Base-by-base conservation (phyloP, 108 stramenopile species). In the Ochromonas danica region DNA sequence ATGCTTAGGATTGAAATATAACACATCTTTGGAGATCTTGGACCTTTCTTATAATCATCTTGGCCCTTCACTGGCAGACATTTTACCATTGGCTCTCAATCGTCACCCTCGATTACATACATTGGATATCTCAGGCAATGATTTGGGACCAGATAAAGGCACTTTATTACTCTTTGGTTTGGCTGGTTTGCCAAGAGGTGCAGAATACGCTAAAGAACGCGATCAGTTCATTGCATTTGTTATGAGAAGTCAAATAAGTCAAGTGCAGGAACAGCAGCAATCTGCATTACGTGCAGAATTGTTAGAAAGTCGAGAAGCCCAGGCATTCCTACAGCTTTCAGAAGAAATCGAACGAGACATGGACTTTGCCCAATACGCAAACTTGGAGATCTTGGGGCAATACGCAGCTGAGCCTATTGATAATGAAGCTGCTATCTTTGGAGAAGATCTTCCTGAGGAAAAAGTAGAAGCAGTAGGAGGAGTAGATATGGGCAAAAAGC, bases 11-110 rank as follows among this genome's bases (percentile, higher is more conserved):
- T 41, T 75, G 72, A 27, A 36, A 27, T 30, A 10, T 27, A 75
- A 75, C 31, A 42, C 36, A 14, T 35, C 36, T 27, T 31, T 75
- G 30, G n/a, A 41, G 40, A 57, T 27, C 3, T 36, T 75, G 17
- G 72, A 75, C 38, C 17, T 75, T 6, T 75, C 72, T 6, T 75
- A 75, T 36, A 75, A 75, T 36, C 45, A 75, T 60, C 25, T 75
- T 6, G 72, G 72, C 17, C 72, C 72, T 6, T 41, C 43, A 10
- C 28, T 39, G 14, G 36, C 72, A 36, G 72, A 75, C 38, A 33
- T 36, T 27, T 30, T 75, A 36, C 31, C 72, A 33, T 45, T 27
- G 3, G 72, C 72, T 6, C 10, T 75, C 17, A 42, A 42, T 57
- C 14, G 40, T 10, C 40, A 42, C n/a, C 36, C 36, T 3, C 3